phyloP scores from a whole-genome alignment of 2,329 filamentous ascomycete species.

The Diaporthe velutina region DNA sequence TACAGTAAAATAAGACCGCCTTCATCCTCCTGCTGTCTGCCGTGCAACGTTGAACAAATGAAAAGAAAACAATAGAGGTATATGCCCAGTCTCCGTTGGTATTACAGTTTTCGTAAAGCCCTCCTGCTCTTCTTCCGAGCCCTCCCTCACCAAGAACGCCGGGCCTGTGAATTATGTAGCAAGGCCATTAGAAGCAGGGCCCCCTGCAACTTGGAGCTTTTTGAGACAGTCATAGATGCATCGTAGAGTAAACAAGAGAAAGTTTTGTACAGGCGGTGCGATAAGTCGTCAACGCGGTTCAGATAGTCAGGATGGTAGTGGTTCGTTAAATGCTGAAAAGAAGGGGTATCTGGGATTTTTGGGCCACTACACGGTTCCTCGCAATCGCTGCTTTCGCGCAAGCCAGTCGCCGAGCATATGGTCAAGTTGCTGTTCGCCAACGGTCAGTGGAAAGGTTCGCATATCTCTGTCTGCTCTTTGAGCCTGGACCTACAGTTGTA shows the following conservation, averaged over 20 bases:
- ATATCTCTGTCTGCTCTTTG: background rate
- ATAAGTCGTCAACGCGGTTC: slow-evolving; percentile 10
- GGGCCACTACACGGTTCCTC: slow-evolving; percentile 59
- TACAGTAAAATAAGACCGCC: background rate
- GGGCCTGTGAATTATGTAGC: slow-evolving; percentile 27
- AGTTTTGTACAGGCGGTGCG: slow-evolving; percentile 8
- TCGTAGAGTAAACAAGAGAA: slow-evolving; percentile 25
- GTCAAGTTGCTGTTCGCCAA: slow-evolving; percentile 76
- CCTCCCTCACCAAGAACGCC: slow-evolving; percentile 35
- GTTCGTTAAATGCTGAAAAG: slow-evolving; percentile 21
- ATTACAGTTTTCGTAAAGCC: slow-evolving; percentile 36
- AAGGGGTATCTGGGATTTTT: slow-evolving; percentile 30
- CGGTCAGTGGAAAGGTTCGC: slow-evolving; percentile 41
- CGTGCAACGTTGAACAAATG: background rate
- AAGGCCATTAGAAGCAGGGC: slow-evolving; percentile 18
- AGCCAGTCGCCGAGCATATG: slow-evolving; percentile 88
- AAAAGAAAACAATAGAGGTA: slow-evolving; percentile 33
- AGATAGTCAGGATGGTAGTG: background rate
- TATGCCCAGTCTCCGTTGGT: slow-evolving; percentile 35
- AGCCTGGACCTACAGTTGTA: slow-evolving; percentile 72
- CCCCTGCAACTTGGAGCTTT: slow-evolving; percentile 23
- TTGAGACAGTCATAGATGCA: slow-evolving; percentile 36
- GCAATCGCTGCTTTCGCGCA: slow-evolving; percentile 74
- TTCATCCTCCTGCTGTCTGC: background rate
- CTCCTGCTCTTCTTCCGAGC: slow-evolving; percentile 23